Base-by-base conservation (phyloP, 1,284 basidiomycete species). In the Cutaneotrichosporon arboriforme region DNA sequence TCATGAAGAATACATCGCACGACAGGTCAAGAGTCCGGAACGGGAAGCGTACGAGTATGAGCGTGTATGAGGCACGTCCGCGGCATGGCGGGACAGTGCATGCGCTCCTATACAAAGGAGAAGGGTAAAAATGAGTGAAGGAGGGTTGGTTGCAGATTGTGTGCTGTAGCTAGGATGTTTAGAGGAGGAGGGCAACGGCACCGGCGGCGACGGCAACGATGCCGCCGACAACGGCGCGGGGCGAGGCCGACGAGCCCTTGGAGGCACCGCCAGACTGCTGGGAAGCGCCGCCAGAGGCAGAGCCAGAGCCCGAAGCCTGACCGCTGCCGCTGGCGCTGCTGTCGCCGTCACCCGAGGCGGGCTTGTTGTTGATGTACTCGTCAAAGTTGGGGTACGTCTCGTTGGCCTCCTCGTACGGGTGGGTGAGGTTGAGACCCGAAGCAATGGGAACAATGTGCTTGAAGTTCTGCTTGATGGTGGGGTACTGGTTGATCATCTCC, bases 321-420 rank as follows among this genome's bases (percentile, higher is more conserved):
- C 48, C 9, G 26, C 31, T 17, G 44, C 44, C 4, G 33, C 26
- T n/a, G n/a, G n/a, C n/a, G n/a, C n/a, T n/a, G 34, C 34, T 35
- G 12, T 13, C n/a, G 7, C 26, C 38, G 34, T 23, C 23, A n/a
- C 41, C 41, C 4, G 22, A 15, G 10, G 26, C 41, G 18, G 15
- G 22, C 20, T 37, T 23, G 36, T 46, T 46, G 20, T 35, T 20
- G 35, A 46, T 61, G 63, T 67, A 68, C 26, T 51, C 38, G 15
- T 47, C 41, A 44, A 69, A 71, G 49, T 60, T 52, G 35, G 66
- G 62, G 63, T 68, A 78, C 40, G 65, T 68, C 46, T 72, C 65
- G 59, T 73, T 65, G 41, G 61, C 56, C 64, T 80, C 78, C n/a
- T 60, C 66, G 61, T 80, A 80, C 0, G 77, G 78, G 36, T 68